Percentiles rank a stretch among this genome's conserved stretches.
Conservation (phyloP, 805 yeast species). For the Priceomyces medius region DNA sequence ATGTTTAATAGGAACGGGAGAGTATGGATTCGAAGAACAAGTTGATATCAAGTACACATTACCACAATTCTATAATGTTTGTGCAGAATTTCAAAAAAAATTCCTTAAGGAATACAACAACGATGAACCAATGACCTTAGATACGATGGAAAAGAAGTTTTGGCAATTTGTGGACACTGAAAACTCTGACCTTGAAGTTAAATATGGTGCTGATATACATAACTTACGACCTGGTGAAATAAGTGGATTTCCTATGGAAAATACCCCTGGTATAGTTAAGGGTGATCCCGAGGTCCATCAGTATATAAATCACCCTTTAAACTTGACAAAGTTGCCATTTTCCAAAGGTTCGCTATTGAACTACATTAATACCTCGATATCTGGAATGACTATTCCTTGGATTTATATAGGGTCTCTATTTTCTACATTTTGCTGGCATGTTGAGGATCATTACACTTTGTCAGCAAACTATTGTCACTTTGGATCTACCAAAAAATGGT, state of each 20-base stretch:
- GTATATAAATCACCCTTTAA: slow-evolving; percentile 67
- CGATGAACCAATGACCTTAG: slow-evolving; percentile 35
- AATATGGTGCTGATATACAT: slow-evolving; percentile 86
- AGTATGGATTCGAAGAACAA: slow-evolving; percentile 79
- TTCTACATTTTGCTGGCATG: slow-evolving; percentile 96
- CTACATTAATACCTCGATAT: slow-evolving; percentile 62
- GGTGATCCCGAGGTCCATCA: slow-evolving; percentile 18
- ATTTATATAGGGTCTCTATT: slow-evolving; percentile 84
- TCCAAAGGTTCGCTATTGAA: slow-evolving; percentile 68
- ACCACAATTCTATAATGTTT: slow-evolving; percentile 57
- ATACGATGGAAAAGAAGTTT: slow-evolving; percentile 58
- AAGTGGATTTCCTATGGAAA: slow-evolving; percentile 68
- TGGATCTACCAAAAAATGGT: slow-evolving; percentile 92
- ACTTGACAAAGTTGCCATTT: slow-evolving; percentile 69
- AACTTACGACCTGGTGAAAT: slow-evolving; percentile 61
- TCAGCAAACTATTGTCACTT: slow-evolving; percentile 90
- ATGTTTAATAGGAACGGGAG: slow-evolving; percentile 85
- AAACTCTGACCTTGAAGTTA: slow-evolving; percentile 53
- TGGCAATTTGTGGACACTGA: slow-evolving; percentile 54
- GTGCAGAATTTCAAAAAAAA: slow-evolving; percentile 48
- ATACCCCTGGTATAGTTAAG: slow-evolving; percentile 17
- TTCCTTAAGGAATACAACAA: slow-evolving; percentile 34
- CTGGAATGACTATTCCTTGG: slow-evolving; percentile 98
- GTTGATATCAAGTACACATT: slow-evolving; percentile 54
- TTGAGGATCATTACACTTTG: slow-evolving; percentile 89